Evolutionary conservation across 2,329 filamentous ascomycete species (phyloP).

Genomic region (Aspergillus aculeatus): DNA sequence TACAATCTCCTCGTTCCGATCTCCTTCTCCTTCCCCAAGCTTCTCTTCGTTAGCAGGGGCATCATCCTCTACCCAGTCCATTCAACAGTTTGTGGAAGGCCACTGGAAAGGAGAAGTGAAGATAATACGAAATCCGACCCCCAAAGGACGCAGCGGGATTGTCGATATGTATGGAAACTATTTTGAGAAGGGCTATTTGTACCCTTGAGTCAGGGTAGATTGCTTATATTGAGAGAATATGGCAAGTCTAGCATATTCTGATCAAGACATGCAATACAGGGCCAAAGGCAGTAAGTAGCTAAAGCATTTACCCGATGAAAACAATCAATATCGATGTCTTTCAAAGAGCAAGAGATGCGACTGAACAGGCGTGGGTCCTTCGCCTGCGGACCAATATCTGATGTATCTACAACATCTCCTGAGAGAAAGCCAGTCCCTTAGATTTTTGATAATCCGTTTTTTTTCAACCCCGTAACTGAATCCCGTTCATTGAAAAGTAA

Average conservation of each 20-base stretch:
- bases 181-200: slow-evolving; percentile 53
- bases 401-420: background rate
- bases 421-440: background rate
- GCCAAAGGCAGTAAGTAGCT: too few relatives aligned
- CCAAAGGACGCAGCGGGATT: slow-evolving; percentile 42
- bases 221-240: background rate
- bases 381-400: background rate
- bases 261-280: too few relatives aligned
- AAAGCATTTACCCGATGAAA: background rate
- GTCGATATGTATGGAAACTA: slow-evolving; percentile 56
- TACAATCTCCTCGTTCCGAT: slow-evolving; percentile 5
- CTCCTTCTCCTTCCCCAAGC: slow-evolving; percentile 18
- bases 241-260: background rate
- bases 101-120: slow-evolving; percentile 61
- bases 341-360: background rate
- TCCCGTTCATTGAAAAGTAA: slow-evolving; percentile 26
- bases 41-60: slow-evolving; percentile 6
- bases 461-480: slow-evolving; percentile 23
- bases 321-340: background rate
- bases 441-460: background rate
- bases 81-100: slow-evolving; percentile 51
- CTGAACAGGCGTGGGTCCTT: background rate
- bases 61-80: slow-evolving; percentile 23
- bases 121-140: slow-evolving; percentile 50
- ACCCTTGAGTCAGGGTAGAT: slow-evolving; percentile 41